Base-by-base conservation (phyloP, 2,329 filamentous ascomycete genomes). In the Monilinia polystroma region DNA sequence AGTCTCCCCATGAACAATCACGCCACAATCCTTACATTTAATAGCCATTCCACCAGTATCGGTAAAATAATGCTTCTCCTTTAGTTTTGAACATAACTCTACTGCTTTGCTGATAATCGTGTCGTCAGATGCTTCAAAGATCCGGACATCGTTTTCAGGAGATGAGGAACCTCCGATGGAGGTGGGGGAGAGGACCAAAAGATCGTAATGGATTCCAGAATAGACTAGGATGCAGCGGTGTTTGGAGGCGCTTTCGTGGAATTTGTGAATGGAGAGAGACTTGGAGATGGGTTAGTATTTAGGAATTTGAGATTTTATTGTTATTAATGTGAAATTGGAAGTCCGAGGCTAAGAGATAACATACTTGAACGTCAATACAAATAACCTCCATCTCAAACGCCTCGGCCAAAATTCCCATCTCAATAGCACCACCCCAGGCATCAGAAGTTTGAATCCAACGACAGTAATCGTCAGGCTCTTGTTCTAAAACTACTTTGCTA, bases 131-230 rank as follows among this genome's bases (percentile, higher is more conserved):
- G 79, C 78, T 12, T 80, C 77, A 83, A 86, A 90, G 26, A 84
- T 78, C 7, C 84, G 81, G 56, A 89, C 85, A 75, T 98, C 94
- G 70, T 80, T 82, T 55, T 81, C 82, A 72, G 82, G 82, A 4
- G 85, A 86, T 71, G 79, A 83, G 41, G 41, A 10, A 43, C 41
- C 41, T 16, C 12, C 16, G 3, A 20, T 8, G 70, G 82, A 84
- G 29, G 82, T 87, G 51, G 84, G 86, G 23, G 87, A 88, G 71
- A 96, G 86, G 0, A 91, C 92, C 68, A 97, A 8, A 91, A 64
- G 89, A 78, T 97, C 94, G 79, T 97, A 97, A 77, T 97, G 93
- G 62, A 97, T 95, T 3, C 93, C 93, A 0, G 90, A 94, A 78
- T 97, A 97, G 0, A 97, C 88, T 32, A 97, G 81, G 35, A 97